These are phyloP conservation scores for Pseudocercospora ulei DNA, from an alignment of 2,329 filamentous ascomycete species.

Conservation along the genomic window DNA sequence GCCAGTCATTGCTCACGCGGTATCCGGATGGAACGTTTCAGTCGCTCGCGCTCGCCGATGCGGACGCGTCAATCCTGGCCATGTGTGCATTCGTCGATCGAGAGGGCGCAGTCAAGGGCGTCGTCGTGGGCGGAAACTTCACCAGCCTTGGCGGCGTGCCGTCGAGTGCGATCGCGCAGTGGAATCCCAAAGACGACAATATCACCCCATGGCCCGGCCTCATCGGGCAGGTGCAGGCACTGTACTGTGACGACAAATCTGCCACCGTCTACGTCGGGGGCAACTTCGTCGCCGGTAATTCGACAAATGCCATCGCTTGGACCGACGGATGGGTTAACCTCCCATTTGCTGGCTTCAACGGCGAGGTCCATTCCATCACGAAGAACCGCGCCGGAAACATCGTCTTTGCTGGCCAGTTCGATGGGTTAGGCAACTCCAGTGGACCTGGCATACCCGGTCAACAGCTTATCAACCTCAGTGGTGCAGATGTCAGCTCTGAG, in stretches of 20 bases:
- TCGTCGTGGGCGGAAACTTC: conserved; percentile 90
- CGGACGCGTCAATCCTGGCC: conserved; percentile 74
- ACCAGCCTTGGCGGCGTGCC: conserved; percentile 71
- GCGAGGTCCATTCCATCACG: conserved; percentile 74
- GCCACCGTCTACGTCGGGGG: conserved; percentile 87
- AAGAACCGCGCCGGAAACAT: conserved; percentile 74
- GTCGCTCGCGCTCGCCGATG: conserved; percentile 59
- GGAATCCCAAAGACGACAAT: conserved; percentile 60
- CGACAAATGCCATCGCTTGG: conserved; percentile 86
- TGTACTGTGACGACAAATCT: conserved; percentile 69
- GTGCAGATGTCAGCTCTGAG: conserved; percentile 61
- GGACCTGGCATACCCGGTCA: conserved; percentile 54
- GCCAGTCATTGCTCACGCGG: conserved; percentile 66
- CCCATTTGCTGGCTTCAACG: conserved; percentile 90
- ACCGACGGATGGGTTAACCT: conserved; percentile 64
- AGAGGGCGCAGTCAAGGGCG: conserved; percentile 58
- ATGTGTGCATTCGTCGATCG: conserved; percentile 71
- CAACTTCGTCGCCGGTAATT: conserved; percentile 67
- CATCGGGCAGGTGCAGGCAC: conserved; percentile 67
- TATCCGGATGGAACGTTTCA: conserved; percentile 79
- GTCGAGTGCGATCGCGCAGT: conserved; percentile 69
- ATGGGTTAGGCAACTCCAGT: conserved; percentile 72
- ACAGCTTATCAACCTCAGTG: conserved; percentile 74
- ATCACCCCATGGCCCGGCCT: conserved; percentile 71
- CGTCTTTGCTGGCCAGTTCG: conserved; percentile 84